Conservation (phyloP, 208 protist species). For the Trypanosoma mega region DNA sequence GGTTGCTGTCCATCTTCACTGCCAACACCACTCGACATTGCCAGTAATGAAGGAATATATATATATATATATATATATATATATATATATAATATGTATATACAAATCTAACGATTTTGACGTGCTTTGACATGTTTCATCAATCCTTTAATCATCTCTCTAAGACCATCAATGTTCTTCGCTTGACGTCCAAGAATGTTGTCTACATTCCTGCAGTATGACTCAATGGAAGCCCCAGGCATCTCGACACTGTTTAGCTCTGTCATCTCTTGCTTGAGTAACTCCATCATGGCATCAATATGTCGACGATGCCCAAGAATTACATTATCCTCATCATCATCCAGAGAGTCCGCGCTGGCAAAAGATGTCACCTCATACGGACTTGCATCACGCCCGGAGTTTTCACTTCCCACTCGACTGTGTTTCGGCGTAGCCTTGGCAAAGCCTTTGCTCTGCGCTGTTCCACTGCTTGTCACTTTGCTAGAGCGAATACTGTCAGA, state of each 20-base stretch:
- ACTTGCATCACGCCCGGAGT: constrained; percentile 30
- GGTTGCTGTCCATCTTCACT: neutral
- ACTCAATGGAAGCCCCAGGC: constrained; percentile 82
- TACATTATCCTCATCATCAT: constrained; percentile 89
- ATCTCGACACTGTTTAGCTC: constrained; percentile 91
- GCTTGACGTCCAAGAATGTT: constrained; percentile 66
- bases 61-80: too few species aligned
- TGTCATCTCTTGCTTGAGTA: constrained; percentile 92
- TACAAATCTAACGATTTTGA: constrained; percentile 15
- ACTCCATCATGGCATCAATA: constrained; percentile 93
- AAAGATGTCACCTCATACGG: constrained; percentile 44
- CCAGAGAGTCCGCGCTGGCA: constrained; percentile 77
- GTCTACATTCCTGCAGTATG: constrained; percentile 90
- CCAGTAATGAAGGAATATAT: too few species aligned
- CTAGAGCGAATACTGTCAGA: constrained; percentile 34
- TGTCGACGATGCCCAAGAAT: constrained; percentile 90
- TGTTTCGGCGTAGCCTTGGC: constrained; percentile 30
- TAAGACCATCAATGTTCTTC: constrained; percentile 75
- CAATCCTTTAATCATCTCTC: constrained; percentile 75
- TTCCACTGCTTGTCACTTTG: constrained; percentile 17
- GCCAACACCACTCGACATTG: too few species aligned
- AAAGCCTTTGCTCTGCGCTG: constrained; percentile 8
- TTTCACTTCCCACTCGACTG: constrained; percentile 37
- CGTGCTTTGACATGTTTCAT: constrained; percentile 44
- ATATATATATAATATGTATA: too few species aligned